Evolutionary conservation across 1,284 basidiomycete species (phyloP).

Genomic region (Cutaneotrichosporon dermatis): DNA sequence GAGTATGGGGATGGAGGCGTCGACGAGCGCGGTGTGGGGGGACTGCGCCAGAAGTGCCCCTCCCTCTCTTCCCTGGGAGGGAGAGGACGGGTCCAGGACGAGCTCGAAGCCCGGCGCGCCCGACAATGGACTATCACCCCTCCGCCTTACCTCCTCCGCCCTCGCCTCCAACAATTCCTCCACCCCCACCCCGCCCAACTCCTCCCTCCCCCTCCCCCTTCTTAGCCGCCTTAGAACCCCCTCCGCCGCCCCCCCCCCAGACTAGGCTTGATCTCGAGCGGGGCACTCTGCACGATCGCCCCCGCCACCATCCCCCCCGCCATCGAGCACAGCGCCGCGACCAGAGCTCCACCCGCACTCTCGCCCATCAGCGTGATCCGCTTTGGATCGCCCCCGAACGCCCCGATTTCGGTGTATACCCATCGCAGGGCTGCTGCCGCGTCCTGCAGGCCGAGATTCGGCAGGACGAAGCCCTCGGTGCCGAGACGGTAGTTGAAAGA

Average conservation of each 20-base stretch:
- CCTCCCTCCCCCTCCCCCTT: background rate
- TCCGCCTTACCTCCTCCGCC: background rate
- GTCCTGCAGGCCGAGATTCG: slow-evolving; percentile 49
- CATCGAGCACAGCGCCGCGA: background rate
- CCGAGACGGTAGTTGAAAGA: slow-evolving; percentile 51
- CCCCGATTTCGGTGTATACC: slow-evolving; percentile 51
- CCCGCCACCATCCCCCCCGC: background rate
- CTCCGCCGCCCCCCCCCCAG: background rate
- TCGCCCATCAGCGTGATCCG: slow-evolving; percentile 49
- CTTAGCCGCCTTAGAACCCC: background rate
- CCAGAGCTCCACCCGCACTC: slow-evolving; percentile 31
- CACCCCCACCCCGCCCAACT: background rate
- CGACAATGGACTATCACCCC: background rate
- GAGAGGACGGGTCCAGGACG: too few relatives aligned
- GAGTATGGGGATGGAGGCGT: background rate
- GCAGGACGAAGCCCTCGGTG: slow-evolving; percentile 49
- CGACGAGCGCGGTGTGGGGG: background rate
- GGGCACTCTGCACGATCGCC: background rate
- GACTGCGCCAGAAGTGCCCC: background rate
- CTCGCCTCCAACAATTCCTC: background rate
- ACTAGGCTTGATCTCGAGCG: background rate
- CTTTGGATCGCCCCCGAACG: slow-evolving; percentile 52
- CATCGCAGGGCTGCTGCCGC: slow-evolving; percentile 52
- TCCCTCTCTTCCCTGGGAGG: background rate
- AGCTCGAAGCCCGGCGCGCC: background rate